Base-by-base conservation (phyloP, 2,329 filamentous ascomycete genomes). In the Trichoderma oligosporum region DNA sequence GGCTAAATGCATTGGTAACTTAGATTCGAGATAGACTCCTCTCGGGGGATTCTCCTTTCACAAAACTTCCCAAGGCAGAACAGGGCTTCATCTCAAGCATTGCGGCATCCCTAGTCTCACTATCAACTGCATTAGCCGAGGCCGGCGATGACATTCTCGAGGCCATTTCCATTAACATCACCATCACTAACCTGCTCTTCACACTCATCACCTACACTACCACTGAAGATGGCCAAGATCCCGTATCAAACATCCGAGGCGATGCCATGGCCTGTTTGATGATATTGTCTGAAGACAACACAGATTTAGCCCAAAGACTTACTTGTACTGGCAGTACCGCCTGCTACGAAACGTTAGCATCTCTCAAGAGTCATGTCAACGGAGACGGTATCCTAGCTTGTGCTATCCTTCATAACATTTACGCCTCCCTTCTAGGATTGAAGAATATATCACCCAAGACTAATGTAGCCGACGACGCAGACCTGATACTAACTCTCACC, bases 341-440 rank as follows among this genome's bases (percentile, higher is more conserved):
- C 20, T 78, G 76, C 64, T 80, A 83, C 59, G 75, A 79, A 14
- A 69, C 74, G 4, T 72, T 87, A 25, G 65, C 78, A 27, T 66
- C 73, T 18, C 70, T 85, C 44, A 79, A 77, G 59, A 73, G 77
- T 18, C 68, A 73, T n/a, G 72, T 71, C 31, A 78, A 73, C 27
- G 70, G 78, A 16, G 77, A 76, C 57, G 79, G 78, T 1, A 77
- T 85, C 31, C 70, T 85, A 7, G 78, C 83, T 7, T 86, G 83
- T 49, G 81, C 81, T 12, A 75, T 85, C 20, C 74, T 87, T 11
- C 84, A 87, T 67, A 86, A 86, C 61, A 69, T 87, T 33, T 86
- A 84, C 65, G 70, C 77, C 6, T 72, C 76, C 3, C 74, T 73
- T 0, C 59, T 66, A 3, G 62, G 58, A 2, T 58, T 61, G 8